phyloP scores from a whole-genome alignment of 1,139 yeast genomes.

The Candida mesenterica region DNA sequence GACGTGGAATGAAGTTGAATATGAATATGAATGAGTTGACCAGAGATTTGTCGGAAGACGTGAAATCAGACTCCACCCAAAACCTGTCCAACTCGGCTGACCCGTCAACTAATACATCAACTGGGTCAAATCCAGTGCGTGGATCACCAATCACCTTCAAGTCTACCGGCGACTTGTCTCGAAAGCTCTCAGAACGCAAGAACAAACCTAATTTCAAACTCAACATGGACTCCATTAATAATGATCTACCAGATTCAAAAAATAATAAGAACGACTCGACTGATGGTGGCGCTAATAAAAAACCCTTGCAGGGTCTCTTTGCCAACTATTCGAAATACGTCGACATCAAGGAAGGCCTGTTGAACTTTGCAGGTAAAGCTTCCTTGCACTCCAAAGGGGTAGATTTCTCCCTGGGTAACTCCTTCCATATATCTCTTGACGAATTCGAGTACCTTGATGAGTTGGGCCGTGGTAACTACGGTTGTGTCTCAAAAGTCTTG shows the following conservation, averaged over 20 bases:
- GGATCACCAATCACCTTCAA: constrained; percentile 1
- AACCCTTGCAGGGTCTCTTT: constrained; percentile 55
- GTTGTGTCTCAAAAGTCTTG: constrained; percentile 86
- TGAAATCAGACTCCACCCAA: constrained; percentile 1
- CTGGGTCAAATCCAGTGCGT: not conserved
- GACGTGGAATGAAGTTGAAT: constrained; percentile 56
- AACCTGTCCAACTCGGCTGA: too few species aligned
- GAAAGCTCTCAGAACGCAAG: constrained; percentile 38
- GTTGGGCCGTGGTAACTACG: constrained; percentile 93
- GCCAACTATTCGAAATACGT: constrained; percentile 83
- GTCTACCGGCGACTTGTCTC: constrained; percentile 32
- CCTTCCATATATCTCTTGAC: constrained; percentile 81
- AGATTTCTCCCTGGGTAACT: constrained; percentile 84
- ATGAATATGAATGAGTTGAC: constrained; percentile 32
- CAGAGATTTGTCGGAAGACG: constrained; percentile 8
- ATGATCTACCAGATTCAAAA: constrained; percentile 13
- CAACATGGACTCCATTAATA: constrained; percentile 23
- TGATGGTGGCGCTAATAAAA: constrained; percentile 11
- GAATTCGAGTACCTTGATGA: constrained; percentile 84
- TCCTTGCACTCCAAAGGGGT: constrained; percentile 90
- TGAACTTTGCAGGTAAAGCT: constrained; percentile 91
- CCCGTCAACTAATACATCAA: constrained; percentile 2
- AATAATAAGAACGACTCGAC: constrained; percentile 7
- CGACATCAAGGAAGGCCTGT: constrained; percentile 86
- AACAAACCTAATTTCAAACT: constrained; percentile 41